Evolutionary conservation across 495 filamentous ascomycete genomes (phyloP), one percentile per base, ranked within the genome.

Genomic region (Beverwykella pulmonaria): DNA sequence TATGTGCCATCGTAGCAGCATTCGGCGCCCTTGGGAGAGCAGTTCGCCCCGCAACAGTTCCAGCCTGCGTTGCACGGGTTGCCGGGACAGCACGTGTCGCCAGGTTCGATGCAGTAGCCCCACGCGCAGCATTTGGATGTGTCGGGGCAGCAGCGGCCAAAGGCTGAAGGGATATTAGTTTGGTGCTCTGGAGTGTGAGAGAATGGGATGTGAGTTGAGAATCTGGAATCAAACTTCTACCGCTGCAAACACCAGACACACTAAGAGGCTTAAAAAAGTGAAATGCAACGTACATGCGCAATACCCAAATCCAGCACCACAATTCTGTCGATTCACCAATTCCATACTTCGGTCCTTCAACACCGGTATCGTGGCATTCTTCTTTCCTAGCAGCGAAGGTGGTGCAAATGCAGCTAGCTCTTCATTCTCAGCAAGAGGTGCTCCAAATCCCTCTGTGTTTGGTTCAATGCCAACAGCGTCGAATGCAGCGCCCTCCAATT

Each of bases 1-100:
- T 68, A 67, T 20, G 41, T 39, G 7, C 61, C 72, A 47, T 72
- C 68, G 23, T 0, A 14, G 56, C 75, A 77, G 56, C 75, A 77
- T 26, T 77, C 63, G 19, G 57, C 68, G 17, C 68, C 72, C 0
- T 26, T 26, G 15, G 65, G 65, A 8, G 68, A 62, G 62, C 75
- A 77, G 23, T 71, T 49, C 8, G 46, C 20, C 12, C 64, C 70
- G 55, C 75, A 77, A 56, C 74, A 77, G 20, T 49, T 48, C 25
- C 57, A 47, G 44, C 65, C 74, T 6, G 67, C 22, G 12, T 61
- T 53, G 62, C 75, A 77, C n/a, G 68, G 50, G 1, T 53, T 61
- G 14, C 36, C 48, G n/a, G 71, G 67, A 48, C 72, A 75, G 47
- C 74, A 75, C 3, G 59, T 62, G 2, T 53, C 50, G 15, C 50